A percentile compares a stretch with the other conserved stretches of the same genome.
Conservation (phyloP, 768 basidiomycete genomes). For the Aureoboletus auriporus region DNA sequence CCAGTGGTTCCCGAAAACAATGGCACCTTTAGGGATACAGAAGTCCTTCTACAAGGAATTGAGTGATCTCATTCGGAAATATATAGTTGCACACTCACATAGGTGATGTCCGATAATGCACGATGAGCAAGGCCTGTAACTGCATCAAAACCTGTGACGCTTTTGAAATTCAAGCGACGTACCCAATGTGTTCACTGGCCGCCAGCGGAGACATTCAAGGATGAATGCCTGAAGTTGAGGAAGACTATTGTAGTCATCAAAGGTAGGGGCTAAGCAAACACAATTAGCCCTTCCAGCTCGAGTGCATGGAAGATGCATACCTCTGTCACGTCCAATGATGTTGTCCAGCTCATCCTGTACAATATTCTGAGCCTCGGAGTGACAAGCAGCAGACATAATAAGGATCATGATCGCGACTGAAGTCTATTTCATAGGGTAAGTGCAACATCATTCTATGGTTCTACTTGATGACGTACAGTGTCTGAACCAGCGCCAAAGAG, state of each 20-base stretch:
- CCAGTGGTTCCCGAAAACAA: slow-evolving; percentile 37
- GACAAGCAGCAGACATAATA: slow-evolving; percentile 53
- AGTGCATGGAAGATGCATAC: slow-evolving; percentile 5
- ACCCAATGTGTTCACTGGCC: slow-evolving; percentile 35
- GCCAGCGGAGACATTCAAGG: slow-evolving; percentile 40
- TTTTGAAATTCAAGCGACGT: not conserved
- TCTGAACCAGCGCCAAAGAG: slow-evolving; percentile 68
- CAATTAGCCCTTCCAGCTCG: not conserved
- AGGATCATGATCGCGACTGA: slow-evolving; percentile 53
- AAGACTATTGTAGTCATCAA: slow-evolving; percentile 34
- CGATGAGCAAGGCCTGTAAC: slow-evolving; percentile 55
- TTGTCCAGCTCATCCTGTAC: slow-evolving; percentile 55
- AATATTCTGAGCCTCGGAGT: slow-evolving; percentile 45
- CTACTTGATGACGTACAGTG: slow-evolving; percentile 33
- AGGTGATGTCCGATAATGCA: slow-evolving; percentile 59
- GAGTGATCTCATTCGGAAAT: not conserved
- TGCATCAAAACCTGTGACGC: not conserved
- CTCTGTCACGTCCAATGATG: slow-evolving; percentile 42
- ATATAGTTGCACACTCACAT: slow-evolving; percentile 34
- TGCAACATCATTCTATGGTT: not conserved
- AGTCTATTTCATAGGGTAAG: slow-evolving; percentile 29
- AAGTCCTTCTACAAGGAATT: not conserved
- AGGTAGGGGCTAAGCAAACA: slow-evolving; percentile 32
- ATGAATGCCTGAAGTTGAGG: slow-evolving; percentile 39
- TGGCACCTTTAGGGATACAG: slow-evolving; percentile 32